Evolutionary conservation across 352 stramenopile species (phyloP).

Genomic region (Paralagenidium karlingii): DNA sequence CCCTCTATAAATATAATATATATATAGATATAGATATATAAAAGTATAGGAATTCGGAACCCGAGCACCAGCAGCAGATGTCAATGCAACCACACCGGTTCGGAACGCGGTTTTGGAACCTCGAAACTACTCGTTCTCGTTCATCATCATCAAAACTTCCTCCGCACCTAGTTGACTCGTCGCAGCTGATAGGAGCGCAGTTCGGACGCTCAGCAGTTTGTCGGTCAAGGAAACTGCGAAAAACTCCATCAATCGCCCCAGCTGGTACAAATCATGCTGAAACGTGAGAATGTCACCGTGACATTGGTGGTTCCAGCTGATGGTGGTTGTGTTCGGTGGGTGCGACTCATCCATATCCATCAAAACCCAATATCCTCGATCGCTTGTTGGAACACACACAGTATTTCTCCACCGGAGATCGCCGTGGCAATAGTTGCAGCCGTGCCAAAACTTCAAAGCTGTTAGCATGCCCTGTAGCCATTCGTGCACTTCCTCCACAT

Average conservation of each 20-base stretch:
- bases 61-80: too few relatives aligned
- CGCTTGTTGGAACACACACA: slow-evolving; percentile 3
- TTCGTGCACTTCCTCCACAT: slow-evolving; percentile 2
- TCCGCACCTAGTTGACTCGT: too few relatives aligned
- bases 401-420: slow-evolving; percentile 11
- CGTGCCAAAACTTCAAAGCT: slow-evolving; percentile 11
- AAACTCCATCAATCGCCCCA: slow-evolving; percentile 3
- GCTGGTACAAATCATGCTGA: slow-evolving; percentile 9
- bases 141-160: too few relatives aligned
- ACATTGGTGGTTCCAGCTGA: slow-evolving; percentile 6
- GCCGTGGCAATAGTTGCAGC: slow-evolving; percentile 9
- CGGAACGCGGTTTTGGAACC: too few relatives aligned
- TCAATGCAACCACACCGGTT: too few relatives aligned
- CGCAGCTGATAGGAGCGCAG: too few relatives aligned
- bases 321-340: slow-evolving; percentile 1
- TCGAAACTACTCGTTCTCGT: too few relatives aligned
- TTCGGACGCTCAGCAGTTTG: too few relatives aligned
- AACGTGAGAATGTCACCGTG: slow-evolving; percentile 3
- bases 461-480: slow-evolving; percentile 11
- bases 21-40: too few relatives aligned
- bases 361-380: slow-evolving; percentile 7
- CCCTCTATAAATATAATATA: too few relatives aligned
- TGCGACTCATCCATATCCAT: slow-evolving; percentile 8
- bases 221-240: too few relatives aligned
- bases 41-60: too few relatives aligned